Conservation (phyloP, 441 rosid species). For the Bruguiera hainesii region DNA sequence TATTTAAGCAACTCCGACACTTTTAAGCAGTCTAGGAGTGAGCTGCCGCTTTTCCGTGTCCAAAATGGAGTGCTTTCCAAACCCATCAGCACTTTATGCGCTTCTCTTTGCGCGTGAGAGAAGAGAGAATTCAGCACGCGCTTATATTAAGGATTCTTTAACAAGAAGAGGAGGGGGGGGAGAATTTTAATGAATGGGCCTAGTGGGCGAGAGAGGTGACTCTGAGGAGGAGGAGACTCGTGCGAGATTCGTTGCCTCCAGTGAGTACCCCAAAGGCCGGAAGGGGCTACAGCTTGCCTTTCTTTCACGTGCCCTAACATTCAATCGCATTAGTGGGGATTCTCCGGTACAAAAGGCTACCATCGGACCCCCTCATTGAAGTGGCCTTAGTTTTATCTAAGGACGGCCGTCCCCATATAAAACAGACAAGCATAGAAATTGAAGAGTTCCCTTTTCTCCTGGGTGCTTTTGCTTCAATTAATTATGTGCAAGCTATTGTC, state of each 20-base stretch:
- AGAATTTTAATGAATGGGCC: neutral
- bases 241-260: conserved; percentile 25
- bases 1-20: no score
- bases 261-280: conserved; percentile 14
- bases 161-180: neutral
- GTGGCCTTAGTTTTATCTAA: neutral
- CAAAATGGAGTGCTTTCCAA: conserved; percentile 18
- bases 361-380: conserved; percentile 14
- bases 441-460: neutral
- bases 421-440: neutral
- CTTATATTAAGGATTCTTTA: neutral
- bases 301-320: conserved; percentile 32
- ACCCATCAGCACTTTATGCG: conserved; percentile 1
- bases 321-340: neutral
- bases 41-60: no score
- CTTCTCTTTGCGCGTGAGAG: neutral
- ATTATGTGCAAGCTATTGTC: no score
- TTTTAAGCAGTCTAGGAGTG: no score
- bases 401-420: neutral
- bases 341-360: neutral
- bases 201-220: neutral
- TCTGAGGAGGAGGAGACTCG: conserved; percentile 3
- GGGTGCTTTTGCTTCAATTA: no score
- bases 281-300: conserved; percentile 10
- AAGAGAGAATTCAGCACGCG: conserved; percentile 16